Evolutionary conservation across 2,329 filamentous ascomycete species (phyloP), one percentile per base, ranked within the genome.

Genomic region (Didymella arachidicola): DNA sequence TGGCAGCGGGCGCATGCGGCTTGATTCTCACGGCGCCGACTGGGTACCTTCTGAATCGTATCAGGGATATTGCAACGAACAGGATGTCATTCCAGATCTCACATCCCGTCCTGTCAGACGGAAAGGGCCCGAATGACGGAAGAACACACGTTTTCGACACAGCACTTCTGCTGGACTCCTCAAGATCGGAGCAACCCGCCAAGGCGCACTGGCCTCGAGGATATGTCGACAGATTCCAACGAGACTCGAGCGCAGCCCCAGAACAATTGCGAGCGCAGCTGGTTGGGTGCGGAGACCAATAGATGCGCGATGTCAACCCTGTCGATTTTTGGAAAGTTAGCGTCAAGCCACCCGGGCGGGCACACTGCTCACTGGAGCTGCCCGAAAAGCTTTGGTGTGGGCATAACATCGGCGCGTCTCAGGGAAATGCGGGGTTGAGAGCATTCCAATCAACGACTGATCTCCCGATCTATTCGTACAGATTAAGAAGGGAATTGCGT

Each of bases 371-470:
- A 68, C 62, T 68, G 62, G 65, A 67, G 60, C 55, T 62, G 60
- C 60, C 68, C 67, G 59, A 64, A 60, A 62, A 64, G 65, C 70
- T 69, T 69, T 64, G 67, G 61, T 66, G 56, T 44, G 47, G 46
- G 47, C 32, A 39, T 53, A 69, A 68, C 53, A 60, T 64, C 66
- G 57, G 69, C 65, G 67, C 61, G 26, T 62, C 61, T 69, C 67
- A 69, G 62, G 56, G 64, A 67, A 71, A 73, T 75, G 73, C 73
- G 72, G 73, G 73, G 73, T 76, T 69, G 62, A 62, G 59, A 59
- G 53, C 67, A 68, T 66, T 67, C 60, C 62, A 64, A 59, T 63
- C 60, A 67, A 56, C 45, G 44, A 54, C 60, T 59, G 60, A 55
- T 56, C 58, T 57, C 55, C 47, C 50, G 56, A 60, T 62, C 53